Evolutionary conservation across 305 asterid genomes (phyloP).

Genomic region (Fraxinus xanthoxyloides): DNA sequence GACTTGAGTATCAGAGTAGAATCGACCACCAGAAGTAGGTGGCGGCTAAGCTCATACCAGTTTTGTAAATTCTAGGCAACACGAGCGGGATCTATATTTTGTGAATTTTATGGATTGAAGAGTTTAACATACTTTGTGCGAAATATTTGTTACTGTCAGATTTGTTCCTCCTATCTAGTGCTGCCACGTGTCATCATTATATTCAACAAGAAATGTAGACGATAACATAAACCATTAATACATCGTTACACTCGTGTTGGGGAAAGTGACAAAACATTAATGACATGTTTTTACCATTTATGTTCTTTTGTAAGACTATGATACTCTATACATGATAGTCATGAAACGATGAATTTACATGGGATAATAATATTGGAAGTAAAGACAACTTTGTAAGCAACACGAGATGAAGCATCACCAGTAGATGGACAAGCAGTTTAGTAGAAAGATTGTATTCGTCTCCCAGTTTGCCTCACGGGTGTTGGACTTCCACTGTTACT

Average conservation of each 20-base stretch:
- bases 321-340: neutral
- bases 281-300: neutral
- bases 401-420: too few species aligned
- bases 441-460: conserved; percentile 37
- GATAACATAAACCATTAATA: neutral
- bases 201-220: neutral
- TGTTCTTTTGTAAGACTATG: neutral
- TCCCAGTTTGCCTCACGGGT: conserved; percentile 30
- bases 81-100: neutral
- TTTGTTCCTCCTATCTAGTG: neutral
- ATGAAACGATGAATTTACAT: neutral
- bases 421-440: neutral
- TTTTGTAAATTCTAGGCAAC: neutral
- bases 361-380: neutral
- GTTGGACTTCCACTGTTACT: conserved; percentile 30
- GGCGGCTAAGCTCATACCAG: neutral
- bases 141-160: neutral
- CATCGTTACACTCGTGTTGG: neutral
- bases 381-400: too few species aligned
- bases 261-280: neutral
- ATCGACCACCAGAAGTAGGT: neutral
- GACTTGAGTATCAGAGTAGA: neutral
- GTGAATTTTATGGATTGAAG: too few species aligned
- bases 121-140: neutral
- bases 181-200: neutral